Conservation (phyloP, 2,329 filamentous ascomycete genomes). For the Nannizzia gypsea region DNA sequence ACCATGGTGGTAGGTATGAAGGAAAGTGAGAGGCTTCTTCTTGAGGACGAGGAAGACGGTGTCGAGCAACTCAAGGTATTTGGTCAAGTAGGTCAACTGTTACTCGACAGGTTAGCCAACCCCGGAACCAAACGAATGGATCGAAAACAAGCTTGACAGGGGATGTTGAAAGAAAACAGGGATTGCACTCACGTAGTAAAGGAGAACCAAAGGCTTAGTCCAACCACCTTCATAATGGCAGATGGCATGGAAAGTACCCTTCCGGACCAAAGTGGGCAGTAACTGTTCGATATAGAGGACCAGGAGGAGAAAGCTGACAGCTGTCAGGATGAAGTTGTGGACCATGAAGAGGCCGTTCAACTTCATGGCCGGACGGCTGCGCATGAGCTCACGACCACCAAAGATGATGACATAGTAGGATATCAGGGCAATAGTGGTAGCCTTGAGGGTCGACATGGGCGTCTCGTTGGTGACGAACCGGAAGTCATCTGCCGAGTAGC, state of each 20-base stretch:
- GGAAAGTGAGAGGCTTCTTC: constrained; percentile 94
- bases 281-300: constrained; percentile 76
- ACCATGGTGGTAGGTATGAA: constrained; percentile 93
- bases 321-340: constrained; percentile 82
- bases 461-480: constrained; percentile 64
- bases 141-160: not conserved
- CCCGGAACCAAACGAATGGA: not conserved
- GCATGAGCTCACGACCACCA: constrained; percentile 76
- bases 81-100: constrained; percentile 86
- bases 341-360: constrained; percentile 74
- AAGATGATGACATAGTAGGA: constrained; percentile 84
- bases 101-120: constrained; percentile 29
- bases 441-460: constrained; percentile 72
- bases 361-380: constrained; percentile 66
- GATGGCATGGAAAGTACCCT: constrained; percentile 73
- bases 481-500: constrained; percentile 72
- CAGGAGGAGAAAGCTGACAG: constrained; percentile 62
- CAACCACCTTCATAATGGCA: constrained; percentile 62
- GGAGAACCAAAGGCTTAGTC: constrained; percentile 74
- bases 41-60: constrained; percentile 90
- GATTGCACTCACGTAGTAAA: constrained; percentile 67
- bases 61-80: constrained; percentile 83
- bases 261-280: constrained; percentile 62
- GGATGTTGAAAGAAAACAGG: not conserved
- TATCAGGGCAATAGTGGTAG: constrained; percentile 62